Conservation (phyloP, 257 asterid genomes). For the Rubia yunnanensis region DNA sequence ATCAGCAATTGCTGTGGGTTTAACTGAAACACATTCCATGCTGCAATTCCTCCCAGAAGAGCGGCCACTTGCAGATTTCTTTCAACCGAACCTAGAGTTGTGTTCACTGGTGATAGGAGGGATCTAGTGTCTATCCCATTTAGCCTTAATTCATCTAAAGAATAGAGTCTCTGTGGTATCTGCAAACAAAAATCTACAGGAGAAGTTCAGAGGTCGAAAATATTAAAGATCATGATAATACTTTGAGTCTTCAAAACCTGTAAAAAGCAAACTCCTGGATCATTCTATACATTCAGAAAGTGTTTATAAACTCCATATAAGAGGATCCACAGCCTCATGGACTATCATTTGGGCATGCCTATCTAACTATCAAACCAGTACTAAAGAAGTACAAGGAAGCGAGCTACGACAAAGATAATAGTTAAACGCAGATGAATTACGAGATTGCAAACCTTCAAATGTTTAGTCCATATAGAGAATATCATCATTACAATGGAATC, state of each 20-base stretch:
- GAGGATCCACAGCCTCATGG: background rate
- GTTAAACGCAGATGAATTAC: background rate
- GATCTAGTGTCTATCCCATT: conserved; percentile 73
- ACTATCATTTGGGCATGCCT: background rate
- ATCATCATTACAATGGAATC: background rate
- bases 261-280: background rate
- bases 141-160: conserved; percentile 77
- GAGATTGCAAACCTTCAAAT: background rate
- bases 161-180: conserved; percentile 96
- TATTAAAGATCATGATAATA: background rate
- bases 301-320: background rate
- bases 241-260: background rate
- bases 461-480: background rate
- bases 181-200: conserved; percentile 34
- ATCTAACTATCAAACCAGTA: background rate
- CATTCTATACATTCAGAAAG: background rate
- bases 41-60: conserved; percentile 59
- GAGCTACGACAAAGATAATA: background rate
- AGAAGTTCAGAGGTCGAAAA: conserved; percentile 11
- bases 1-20: conserved; percentile 53
- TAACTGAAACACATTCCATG: conserved; percentile 47
- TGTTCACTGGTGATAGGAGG: conserved; percentile 73
- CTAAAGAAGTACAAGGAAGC: background rate
- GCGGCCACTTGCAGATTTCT: conserved; percentile 64
- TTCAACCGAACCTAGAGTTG: conserved; percentile 67